These are phyloP conservation scores for Clavaria fumosa DNA, from an alignment of 768 basidiomycete genomes.

Conservation along the genomic window DNA sequence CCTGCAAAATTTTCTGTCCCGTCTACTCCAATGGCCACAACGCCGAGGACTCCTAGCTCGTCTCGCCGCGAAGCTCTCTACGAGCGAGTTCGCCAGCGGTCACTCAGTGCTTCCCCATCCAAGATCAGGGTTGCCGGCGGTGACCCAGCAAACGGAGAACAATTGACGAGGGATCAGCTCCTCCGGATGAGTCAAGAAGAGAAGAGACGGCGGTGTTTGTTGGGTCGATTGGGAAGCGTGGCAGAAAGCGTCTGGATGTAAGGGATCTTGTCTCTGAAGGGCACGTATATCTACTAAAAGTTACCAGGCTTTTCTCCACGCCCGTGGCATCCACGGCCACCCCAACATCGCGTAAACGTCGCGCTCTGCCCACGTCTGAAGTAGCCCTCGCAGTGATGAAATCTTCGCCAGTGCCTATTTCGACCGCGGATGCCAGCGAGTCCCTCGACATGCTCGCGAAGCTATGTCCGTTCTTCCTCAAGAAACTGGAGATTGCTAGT, in stretches of 20 bases:
- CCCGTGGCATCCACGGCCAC: constrained; percentile 36
- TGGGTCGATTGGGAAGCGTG: constrained; percentile 63
- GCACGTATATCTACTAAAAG: not conserved
- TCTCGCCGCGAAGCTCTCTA: constrained; percentile 69
- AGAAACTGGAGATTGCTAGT: constrained; percentile 42
- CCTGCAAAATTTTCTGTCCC: constrained; percentile 28
- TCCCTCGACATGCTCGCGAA: constrained; percentile 49
- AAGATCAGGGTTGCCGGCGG: constrained; percentile 41
- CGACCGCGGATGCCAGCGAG: constrained; percentile 61
- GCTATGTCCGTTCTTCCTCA: constrained; percentile 72
- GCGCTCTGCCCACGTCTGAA: constrained; percentile 50
- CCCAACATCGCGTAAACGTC: constrained; percentile 50
- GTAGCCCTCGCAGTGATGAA: constrained; percentile 58
- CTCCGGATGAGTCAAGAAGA: constrained; percentile 65
- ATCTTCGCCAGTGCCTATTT: constrained; percentile 70
- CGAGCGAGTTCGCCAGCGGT: constrained; percentile 64
- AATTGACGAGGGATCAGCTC: constrained; percentile 49
- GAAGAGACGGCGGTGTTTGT: constrained; percentile 55
- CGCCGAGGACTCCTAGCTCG: constrained; percentile 53
- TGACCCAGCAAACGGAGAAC: constrained; percentile 26
- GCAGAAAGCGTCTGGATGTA: constrained; percentile 88
- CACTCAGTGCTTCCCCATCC: constrained; percentile 50
- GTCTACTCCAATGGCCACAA: constrained; percentile 47
- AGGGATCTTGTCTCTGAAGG: constrained; percentile 13
- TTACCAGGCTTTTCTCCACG: constrained; percentile 54